Percentiles rank a stretch among this genome's conserved stretches.
phyloP scores from a whole-genome alignment of 805 yeast genomes.

The Teunomyces lycoperdinae region DNA sequence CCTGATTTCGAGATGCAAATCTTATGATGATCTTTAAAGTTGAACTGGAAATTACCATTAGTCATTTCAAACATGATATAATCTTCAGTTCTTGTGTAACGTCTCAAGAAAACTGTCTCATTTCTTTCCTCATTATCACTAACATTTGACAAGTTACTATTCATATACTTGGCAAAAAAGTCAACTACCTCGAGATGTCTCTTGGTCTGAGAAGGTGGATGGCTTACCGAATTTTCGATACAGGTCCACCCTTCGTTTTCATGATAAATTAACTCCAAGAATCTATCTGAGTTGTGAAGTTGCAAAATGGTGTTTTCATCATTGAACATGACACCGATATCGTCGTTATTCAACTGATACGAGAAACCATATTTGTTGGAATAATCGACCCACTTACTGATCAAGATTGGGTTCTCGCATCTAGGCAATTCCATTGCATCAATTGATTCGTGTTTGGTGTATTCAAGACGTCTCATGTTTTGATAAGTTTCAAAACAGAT shows the following conservation, averaged over 20 bases:
- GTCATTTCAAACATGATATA: slow-evolving; percentile 91
- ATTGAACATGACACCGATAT: slow-evolving; percentile 86
- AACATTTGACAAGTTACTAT: slow-evolving; percentile 78
- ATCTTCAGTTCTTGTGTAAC: slow-evolving; percentile 75
- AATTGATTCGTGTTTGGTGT: slow-evolving; percentile 30
- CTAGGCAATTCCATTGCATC: slow-evolving; percentile 38
- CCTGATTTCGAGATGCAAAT: slow-evolving; percentile 77
- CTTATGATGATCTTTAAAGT: slow-evolving; percentile 93
- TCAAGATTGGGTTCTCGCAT: slow-evolving; percentile 61
- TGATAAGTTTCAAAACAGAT: slow-evolving; percentile 35
- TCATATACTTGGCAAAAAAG: slow-evolving; percentile 90
- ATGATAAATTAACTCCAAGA: slow-evolving; percentile 55
- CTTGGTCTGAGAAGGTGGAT: slow-evolving; percentile 48
- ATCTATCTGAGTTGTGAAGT: slow-evolving; percentile 58
- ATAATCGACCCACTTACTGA: slow-evolving; percentile 97
- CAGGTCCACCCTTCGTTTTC: slow-evolving; percentile 47
- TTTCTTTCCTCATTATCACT: slow-evolving; percentile 61
- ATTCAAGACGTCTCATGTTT: slow-evolving; percentile 43
- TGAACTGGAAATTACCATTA: slow-evolving; percentile 90
- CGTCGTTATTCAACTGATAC: slow-evolving; percentile 85
- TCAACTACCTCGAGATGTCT: slow-evolving; percentile 83
- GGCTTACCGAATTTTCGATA: slow-evolving; percentile 40
- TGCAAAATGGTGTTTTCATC: slow-evolving; percentile 81
- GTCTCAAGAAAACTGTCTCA: slow-evolving; percentile 73
- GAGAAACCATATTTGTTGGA: slow-evolving; percentile 94